These are phyloP conservation scores for Boletus huronensis DNA, from an alignment of 768 basidiomycete species.

Conservation along the genomic window DNA sequence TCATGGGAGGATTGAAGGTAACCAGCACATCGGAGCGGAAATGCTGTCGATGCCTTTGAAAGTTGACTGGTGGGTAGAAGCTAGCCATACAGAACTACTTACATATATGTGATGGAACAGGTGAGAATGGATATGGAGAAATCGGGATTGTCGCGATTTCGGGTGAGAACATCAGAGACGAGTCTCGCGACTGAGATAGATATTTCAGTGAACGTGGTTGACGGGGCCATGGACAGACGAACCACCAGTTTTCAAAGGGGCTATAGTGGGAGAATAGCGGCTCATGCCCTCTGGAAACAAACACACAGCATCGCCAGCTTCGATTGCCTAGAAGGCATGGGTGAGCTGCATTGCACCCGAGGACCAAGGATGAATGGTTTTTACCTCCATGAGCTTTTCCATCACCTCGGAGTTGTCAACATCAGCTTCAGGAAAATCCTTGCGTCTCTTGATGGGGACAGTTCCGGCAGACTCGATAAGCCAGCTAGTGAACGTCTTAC, in stretches of 20 bases:
- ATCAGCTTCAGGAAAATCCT: conserved; percentile 55
- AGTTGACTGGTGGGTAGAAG: neutral
- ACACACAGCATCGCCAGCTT: conserved; percentile 74
- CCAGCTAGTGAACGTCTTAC: conserved; percentile 83
- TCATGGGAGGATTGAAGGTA: conserved; percentile 70
- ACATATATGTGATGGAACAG: conserved; percentile 84
- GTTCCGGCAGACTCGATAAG: conserved; percentile 87
- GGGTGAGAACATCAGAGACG: conserved; percentile 71
- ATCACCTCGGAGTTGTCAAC: conserved; percentile 70
- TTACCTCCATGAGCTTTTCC: conserved; percentile 63
- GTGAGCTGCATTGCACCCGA: conserved; percentile 5
- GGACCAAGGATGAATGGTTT: neutral
- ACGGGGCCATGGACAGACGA: conserved; percentile 9
- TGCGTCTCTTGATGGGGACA: conserved; percentile 74
- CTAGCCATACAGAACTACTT: conserved; percentile 9
- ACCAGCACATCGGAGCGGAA: conserved; percentile 88
- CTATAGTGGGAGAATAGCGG: conserved; percentile 81
- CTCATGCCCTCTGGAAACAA: conserved; percentile 87
- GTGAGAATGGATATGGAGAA: conserved; percentile 74
- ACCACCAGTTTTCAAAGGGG: conserved; percentile 87
- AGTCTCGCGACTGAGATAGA: conserved; percentile 63
- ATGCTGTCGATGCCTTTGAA: conserved; percentile 71
- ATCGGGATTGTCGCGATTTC: conserved; percentile 60
- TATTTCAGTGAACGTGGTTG: neutral
- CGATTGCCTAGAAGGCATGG: conserved; percentile 53